Evolutionary conservation across 208 protist genomes (phyloP).

Genomic region (Jaenimonas drosophilae): DNA sequence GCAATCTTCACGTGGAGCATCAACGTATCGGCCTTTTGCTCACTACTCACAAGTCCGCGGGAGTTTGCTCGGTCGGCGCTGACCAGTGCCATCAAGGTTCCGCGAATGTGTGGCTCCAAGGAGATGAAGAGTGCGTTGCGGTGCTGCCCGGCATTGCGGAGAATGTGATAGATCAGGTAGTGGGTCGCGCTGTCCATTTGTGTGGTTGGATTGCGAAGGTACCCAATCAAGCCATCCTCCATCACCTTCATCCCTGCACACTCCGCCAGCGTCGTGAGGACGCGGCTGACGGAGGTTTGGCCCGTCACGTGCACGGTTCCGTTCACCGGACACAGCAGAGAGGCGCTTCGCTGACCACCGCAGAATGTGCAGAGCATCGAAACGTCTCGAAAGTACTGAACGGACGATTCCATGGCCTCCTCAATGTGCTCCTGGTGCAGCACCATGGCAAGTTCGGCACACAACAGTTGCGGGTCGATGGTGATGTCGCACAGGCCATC

Average conservation of each 20-base stretch:
- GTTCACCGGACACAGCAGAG: slow-evolving; percentile 64
- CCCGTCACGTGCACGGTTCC: slow-evolving; percentile 72
- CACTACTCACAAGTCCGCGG: slow-evolving; percentile 48
- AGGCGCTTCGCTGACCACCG: slow-evolving; percentile 41
- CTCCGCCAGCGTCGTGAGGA: slow-evolving; percentile 75
- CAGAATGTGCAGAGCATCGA: slow-evolving; percentile 67
- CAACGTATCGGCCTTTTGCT: slow-evolving; percentile 77
- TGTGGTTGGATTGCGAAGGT: slow-evolving; percentile 56
- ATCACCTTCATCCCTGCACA: slow-evolving; percentile 66
- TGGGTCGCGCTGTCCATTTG: slow-evolving; percentile 81
- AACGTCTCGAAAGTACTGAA: slow-evolving; percentile 72
- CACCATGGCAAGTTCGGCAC: slow-evolving; percentile 88
- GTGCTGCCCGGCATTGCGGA: slow-evolving; percentile 79
- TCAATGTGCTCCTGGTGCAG: slow-evolving; percentile 75
- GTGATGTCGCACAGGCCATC: slow-evolving; percentile 42
- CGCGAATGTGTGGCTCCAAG: slow-evolving; percentile 83
- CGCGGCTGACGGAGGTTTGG: slow-evolving; percentile 51
- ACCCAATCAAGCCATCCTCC: slow-evolving; percentile 56
- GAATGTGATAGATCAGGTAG: slow-evolving; percentile 77
- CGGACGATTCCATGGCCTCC: slow-evolving; percentile 69
- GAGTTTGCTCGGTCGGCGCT: slow-evolving; percentile 37
- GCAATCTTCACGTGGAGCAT: slow-evolving; percentile 86
- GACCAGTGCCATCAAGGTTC: slow-evolving; percentile 65
- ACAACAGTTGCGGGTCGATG: slow-evolving; percentile 79
- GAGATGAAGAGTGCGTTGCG: slow-evolving; percentile 66